Evolutionary conservation across 73 alveolate species (phyloP).

Genomic region (Paramecium sonneborni): DNA sequence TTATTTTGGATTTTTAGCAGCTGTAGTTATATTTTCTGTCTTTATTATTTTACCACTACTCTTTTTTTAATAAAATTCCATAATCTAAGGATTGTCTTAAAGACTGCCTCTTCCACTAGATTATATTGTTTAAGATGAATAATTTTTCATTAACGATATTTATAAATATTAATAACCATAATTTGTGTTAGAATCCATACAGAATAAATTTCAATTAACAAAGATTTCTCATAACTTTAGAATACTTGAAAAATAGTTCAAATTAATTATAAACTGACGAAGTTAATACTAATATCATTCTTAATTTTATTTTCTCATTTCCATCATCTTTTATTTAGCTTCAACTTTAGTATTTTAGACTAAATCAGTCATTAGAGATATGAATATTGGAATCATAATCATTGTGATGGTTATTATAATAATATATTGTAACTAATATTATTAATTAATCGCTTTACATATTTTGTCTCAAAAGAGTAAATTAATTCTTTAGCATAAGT

Average conservation of each 20-base stretch:
- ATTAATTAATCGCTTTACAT: background rate
- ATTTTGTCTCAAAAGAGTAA: background rate
- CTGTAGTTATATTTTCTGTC: background rate
- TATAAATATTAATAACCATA: background rate
- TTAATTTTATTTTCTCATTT: background rate
- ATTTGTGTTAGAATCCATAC: background rate
- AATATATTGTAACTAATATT: background rate
- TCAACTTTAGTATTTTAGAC: background rate
- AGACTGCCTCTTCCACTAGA: conserved; percentile 18
- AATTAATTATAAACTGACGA: background rate
- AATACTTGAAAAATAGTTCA: background rate
- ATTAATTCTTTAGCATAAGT: background rate
- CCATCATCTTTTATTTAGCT: conserved; percentile 8
- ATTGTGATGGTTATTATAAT: background rate
- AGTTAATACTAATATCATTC: background rate
- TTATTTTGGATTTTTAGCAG: conserved; percentile 29
- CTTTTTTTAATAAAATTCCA: background rate
- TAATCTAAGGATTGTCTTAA: background rate
- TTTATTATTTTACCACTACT: background rate
- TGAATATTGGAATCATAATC: background rate
- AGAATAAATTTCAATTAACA: background rate
- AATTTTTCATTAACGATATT: conserved; percentile 25
- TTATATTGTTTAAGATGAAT: background rate
- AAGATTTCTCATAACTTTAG: background rate
- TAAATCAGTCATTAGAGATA: background rate